Evolutionary conservation across 2,329 filamentous ascomycete species (phyloP).

Genomic region (Aspergillus aculeatus): DNA sequence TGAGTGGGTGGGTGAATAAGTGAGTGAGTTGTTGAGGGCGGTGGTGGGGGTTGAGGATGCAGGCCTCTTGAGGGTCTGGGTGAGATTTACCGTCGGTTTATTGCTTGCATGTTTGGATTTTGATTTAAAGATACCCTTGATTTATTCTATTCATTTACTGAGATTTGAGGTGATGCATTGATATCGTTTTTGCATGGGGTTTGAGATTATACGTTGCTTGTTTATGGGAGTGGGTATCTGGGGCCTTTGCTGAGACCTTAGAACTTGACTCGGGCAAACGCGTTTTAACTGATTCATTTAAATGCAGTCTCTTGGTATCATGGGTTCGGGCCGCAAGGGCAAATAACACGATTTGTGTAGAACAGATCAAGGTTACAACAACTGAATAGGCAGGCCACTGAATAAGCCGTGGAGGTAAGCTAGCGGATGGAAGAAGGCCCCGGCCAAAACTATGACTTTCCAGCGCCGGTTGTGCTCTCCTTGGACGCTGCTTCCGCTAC

Average conservation of each 20-base stretch:
- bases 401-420: background rate
- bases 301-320: conserved; percentile 25
- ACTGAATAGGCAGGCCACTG: background rate
- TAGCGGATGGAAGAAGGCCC: background rate
- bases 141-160: conserved; percentile 1
- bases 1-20: background rate
- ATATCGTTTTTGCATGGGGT: no score
- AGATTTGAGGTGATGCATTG: background rate
- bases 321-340: background rate
- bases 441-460: conserved; percentile 25
- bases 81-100: no score
- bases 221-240: no score
- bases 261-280: no score
- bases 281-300: no score
- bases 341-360: background rate
- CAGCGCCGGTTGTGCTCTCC: conserved; percentile 23
- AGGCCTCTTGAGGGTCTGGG: no score
- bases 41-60: no score
- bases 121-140: conserved; percentile 18
- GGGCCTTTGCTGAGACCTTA: no score
- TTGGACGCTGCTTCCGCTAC: conserved; percentile 40
- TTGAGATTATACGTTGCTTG: no score
- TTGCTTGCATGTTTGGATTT: background rate
- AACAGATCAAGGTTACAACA: background rate
- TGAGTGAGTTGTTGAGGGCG: no score